A percentile compares a stretch with the other conserved stretches of the same genome.
These are phyloP conservation scores for Lasiosphaeria miniovina DNA, from an alignment of 495 filamentous ascomycete species.

Conservation along the genomic window DNA sequence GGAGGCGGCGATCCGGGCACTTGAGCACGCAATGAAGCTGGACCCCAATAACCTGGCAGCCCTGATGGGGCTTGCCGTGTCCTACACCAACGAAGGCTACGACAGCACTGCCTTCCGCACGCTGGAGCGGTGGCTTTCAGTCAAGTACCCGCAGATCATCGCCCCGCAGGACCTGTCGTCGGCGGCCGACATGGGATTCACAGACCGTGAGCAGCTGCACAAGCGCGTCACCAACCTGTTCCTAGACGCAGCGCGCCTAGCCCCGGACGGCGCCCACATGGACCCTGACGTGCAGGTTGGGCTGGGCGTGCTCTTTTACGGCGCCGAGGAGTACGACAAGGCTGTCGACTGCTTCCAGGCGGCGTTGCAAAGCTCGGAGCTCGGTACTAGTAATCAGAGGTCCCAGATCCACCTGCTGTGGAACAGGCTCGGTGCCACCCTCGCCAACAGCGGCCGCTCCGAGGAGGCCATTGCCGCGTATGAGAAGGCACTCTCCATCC, in stretches of 20 bases:
- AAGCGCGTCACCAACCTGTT: slow-evolving; percentile 86
- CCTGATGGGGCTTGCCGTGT: slow-evolving; percentile 92
- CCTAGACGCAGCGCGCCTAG: slow-evolving; percentile 86
- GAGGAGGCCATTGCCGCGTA: slow-evolving; percentile 98
- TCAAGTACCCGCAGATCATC: slow-evolving; percentile 85
- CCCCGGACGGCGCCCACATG: slow-evolving; percentile 81
- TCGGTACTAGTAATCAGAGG: slow-evolving; percentile 68
- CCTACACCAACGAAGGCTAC: slow-evolving; percentile 99
- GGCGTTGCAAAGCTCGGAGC: slow-evolving; percentile 77
- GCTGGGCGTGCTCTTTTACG: slow-evolving; percentile 96
- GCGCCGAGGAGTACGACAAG: slow-evolving; percentile 95
- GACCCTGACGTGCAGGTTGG: slow-evolving; percentile 98
- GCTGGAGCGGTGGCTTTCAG: slow-evolving; percentile 90
- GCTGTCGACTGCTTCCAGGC: slow-evolving; percentile 97
- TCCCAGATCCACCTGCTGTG: slow-evolving; percentile 88
- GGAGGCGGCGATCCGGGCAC: slow-evolving; percentile 91
- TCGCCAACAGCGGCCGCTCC: slow-evolving; percentile 87
- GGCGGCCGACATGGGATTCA: slow-evolving; percentile 78
- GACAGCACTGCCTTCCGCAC: slow-evolving; percentile 95
- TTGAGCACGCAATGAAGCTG: slow-evolving; percentile 86
- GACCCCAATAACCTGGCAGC: slow-evolving; percentile 84
- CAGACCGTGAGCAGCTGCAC: slow-evolving; percentile 85
- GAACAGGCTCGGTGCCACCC: slow-evolving; percentile 95
- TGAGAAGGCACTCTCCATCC: slow-evolving; percentile 81
- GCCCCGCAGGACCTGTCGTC: slow-evolving; percentile 62